Evolutionary conservation across 495 filamentous ascomycete genomes (phyloP).

Genomic region (Trichoderma gamsii): DNA sequence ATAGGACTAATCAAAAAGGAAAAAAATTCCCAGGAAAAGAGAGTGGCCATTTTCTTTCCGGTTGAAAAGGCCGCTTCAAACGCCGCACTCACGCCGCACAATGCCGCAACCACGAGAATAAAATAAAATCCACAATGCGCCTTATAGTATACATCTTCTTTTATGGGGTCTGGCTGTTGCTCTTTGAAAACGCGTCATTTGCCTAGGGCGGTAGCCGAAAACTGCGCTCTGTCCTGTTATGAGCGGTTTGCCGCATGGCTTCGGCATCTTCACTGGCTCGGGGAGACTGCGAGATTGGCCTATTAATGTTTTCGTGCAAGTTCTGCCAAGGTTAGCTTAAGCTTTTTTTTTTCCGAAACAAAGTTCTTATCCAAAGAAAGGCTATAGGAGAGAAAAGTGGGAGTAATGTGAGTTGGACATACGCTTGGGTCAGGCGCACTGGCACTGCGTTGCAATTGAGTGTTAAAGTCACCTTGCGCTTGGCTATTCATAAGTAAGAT

Average conservation of each 20-base stretch:
- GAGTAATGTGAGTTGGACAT: background rate
- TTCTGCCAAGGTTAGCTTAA: background rate
- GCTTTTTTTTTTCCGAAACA: background rate
- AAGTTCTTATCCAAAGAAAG: background rate
- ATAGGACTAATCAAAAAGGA: background rate
- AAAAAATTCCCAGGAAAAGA: background rate
- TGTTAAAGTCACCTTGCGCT: background rate
- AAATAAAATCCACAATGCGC: background rate
- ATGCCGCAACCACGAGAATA: background rate
- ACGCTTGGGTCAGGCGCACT: background rate
- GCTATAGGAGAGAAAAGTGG: background rate
- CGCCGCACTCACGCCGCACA: background rate
- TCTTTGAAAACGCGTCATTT: background rate
- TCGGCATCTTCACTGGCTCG: slow-evolving; percentile 15
- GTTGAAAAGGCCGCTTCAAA: background rate
- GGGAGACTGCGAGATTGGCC: background rate
- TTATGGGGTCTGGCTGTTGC: background rate
- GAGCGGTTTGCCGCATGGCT: slow-evolving; percentile 12
- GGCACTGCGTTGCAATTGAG: background rate
- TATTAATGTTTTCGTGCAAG: background rate
- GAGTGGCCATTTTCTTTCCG: background rate
- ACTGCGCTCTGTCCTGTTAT: background rate
- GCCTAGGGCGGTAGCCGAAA: slow-evolving; percentile 10
- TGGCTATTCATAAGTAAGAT: background rate
- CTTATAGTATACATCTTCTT: background rate